A percentile compares a stretch with the other conserved stretches of the same genome.
phyloP scores from a whole-genome alignment of 2,329 filamentous ascomycete genomes.

The Cercospora sp. region DNA sequence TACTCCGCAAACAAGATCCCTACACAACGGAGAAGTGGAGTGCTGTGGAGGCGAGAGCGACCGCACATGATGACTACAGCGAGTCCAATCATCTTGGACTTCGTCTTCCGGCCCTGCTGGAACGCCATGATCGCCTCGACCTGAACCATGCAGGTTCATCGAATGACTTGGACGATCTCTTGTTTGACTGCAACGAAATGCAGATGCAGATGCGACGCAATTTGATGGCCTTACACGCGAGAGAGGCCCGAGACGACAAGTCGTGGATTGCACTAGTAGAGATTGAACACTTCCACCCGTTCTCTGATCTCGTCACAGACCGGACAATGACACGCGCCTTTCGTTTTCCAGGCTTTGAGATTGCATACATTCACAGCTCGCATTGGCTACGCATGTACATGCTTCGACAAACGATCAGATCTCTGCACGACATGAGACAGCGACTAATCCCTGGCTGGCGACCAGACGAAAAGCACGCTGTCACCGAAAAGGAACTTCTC shows the following conservation, averaged over 20 bases:
- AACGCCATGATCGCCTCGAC: constrained; percentile 28
- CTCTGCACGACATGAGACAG: constrained; percentile 24
- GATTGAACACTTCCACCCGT: constrained; percentile 31
- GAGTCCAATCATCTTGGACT: constrained; percentile 24
- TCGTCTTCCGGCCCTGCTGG: constrained; percentile 25
- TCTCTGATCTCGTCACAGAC: constrained; percentile 27
- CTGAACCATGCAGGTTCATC: constrained; percentile 7
- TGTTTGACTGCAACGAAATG: constrained; percentile 27
- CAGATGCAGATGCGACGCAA: constrained; percentile 15
- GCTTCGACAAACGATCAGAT: constrained; percentile 27
- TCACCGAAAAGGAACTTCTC: constrained; percentile 30
- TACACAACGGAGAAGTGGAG: constrained; percentile 32
- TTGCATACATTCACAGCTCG: constrained; percentile 31
- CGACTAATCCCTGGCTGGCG: constrained; percentile 23
- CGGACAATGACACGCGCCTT: constrained; percentile 32
- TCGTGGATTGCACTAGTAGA: constrained; percentile 21
- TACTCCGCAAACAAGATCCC: constrained; percentile 28
- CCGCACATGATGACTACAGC: constrained; percentile 13
- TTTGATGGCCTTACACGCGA: constrained; percentile 7
- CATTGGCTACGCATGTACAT: constrained; percentile 35
- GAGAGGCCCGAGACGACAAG: constrained; percentile 5
- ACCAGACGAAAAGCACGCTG: constrained; percentile 10
- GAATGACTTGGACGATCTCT: constrained; percentile 20
- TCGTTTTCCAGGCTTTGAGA: constrained; percentile 31
- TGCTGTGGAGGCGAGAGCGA: constrained; percentile 3